Percentiles rank a stretch among this genome's conserved stretches.
Conservation (phyloP, 768 basidiomycete species). For the Lactarius evosmus region DNA sequence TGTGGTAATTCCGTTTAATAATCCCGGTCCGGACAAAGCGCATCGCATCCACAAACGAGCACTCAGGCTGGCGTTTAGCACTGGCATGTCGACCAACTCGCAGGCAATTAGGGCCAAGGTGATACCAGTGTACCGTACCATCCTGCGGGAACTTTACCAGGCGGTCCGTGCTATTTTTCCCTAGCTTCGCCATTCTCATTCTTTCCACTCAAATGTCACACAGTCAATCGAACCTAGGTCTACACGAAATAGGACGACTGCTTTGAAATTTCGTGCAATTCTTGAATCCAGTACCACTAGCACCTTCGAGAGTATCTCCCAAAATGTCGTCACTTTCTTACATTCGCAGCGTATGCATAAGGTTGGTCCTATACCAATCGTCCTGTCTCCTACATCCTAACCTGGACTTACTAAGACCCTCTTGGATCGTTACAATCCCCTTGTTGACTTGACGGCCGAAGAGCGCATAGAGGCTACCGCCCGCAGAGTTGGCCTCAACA, state of each 20-base stretch:
- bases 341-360: constrained; percentile 72
- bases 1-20: neutral
- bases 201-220: constrained; percentile 25
- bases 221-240: constrained; percentile 41
- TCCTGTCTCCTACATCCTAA: neutral
- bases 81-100: constrained; percentile 7
- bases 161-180: constrained; percentile 42
- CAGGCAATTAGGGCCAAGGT: constrained; percentile 14
- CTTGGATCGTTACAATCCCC: constrained; percentile 84
- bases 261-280: constrained; percentile 51
- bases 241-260: constrained; percentile 42
- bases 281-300: constrained; percentile 37
- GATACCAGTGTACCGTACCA: constrained; percentile 45
- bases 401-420: constrained; percentile 49
- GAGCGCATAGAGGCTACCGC: constrained; percentile 85
- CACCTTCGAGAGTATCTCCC: constrained; percentile 46
- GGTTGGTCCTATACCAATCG: constrained; percentile 42
- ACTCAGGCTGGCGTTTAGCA: neutral
- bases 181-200: constrained; percentile 11
- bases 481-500: constrained; percentile 79
- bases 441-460: constrained; percentile 71
- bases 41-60: neutral
- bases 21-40: neutral
- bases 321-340: constrained; percentile 64
- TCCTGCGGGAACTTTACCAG: constrained; percentile 53